Conservation (phyloP, 345 rosid genomes). For the Lagerstroemia speciosa region DNA sequence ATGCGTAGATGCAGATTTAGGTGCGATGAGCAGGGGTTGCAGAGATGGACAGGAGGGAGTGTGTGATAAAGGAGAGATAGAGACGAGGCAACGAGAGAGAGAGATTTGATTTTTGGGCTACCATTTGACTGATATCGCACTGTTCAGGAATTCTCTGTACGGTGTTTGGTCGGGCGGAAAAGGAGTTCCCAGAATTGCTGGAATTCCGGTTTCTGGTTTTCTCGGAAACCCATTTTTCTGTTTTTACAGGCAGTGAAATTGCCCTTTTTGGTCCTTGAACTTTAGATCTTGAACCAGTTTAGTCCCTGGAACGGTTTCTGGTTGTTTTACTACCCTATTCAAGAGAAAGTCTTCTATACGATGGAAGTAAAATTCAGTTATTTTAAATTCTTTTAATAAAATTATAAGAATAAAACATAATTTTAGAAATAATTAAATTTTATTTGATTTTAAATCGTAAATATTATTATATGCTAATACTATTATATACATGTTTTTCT, state of each 20-base stretch:
- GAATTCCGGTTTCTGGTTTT: not conserved
- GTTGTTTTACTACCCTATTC: not conserved
- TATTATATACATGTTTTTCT: too few species aligned
- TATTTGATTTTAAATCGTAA: too few species aligned
- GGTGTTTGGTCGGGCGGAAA: slow-evolving; percentile 1
- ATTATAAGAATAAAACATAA: too few species aligned
- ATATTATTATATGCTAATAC: too few species aligned
- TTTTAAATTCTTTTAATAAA: too few species aligned
- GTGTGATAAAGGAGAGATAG: slow-evolving; percentile 2
- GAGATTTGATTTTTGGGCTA: slow-evolving; percentile 6
- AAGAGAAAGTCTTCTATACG: too few species aligned
- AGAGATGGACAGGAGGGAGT: slow-evolving; percentile 3
- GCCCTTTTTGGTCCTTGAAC: not conserved
- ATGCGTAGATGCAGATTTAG: slow-evolving; percentile 1
- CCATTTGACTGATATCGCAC: not conserved
- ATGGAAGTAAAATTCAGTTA: too few species aligned
- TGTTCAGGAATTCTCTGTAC: not conserved
- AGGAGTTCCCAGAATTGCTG: not conserved
- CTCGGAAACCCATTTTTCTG: not conserved
- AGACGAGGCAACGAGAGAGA: not conserved
- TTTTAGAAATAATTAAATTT: too few species aligned
- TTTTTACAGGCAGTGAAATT: not conserved
- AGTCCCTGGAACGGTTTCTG: not conserved
- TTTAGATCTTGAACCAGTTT: not conserved
- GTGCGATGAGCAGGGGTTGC: slow-evolving; percentile 1